phyloP scores from a whole-genome alignment of 208 protist genomes.

The Leishmania mexicana region DNA sequence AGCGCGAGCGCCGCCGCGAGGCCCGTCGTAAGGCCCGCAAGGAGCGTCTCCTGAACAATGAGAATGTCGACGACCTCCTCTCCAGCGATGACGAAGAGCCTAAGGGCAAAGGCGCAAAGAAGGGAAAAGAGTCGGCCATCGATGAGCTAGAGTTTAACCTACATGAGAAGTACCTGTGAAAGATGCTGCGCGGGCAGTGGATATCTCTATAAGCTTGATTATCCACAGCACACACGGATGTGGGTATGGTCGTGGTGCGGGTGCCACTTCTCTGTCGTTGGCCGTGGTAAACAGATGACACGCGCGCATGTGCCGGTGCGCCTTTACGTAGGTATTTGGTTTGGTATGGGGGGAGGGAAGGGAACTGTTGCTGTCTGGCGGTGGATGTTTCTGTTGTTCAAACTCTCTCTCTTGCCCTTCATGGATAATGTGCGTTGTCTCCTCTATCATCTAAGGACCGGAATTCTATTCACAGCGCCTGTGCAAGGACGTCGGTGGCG shows the following conservation, averaged over 20 bases:
- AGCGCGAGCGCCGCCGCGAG: constrained; percentile 34
- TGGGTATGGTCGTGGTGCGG: not conserved
- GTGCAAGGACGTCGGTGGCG: not conserved
- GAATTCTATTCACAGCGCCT: not conserved
- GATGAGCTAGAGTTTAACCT: constrained; percentile 43
- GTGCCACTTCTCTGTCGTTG: not conserved
- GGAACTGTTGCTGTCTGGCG: not conserved
- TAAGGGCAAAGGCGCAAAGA: constrained; percentile 22
- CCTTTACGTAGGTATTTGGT: no score
- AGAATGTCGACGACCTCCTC: constrained; percentile 24
- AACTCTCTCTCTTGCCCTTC: not conserved
- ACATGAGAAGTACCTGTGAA: constrained; percentile 32
- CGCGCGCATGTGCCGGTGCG: not conserved
- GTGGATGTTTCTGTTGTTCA: not conserved
- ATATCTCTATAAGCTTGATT: not conserved
- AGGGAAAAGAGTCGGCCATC: constrained; percentile 26
- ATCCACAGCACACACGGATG: not conserved
- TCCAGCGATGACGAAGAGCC: constrained; percentile 46
- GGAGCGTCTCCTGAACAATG: constrained; percentile 36
- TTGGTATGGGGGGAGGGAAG: not conserved
- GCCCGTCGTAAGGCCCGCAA: constrained; percentile 43
- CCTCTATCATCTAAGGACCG: not conserved
- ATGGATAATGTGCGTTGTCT: not conserved
- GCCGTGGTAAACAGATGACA: not conserved
- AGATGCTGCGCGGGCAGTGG: not conserved